These are phyloP conservation scores for Lipomyces lipofer DNA, from an alignment of 805 yeast species.

Conservation along the genomic window DNA sequence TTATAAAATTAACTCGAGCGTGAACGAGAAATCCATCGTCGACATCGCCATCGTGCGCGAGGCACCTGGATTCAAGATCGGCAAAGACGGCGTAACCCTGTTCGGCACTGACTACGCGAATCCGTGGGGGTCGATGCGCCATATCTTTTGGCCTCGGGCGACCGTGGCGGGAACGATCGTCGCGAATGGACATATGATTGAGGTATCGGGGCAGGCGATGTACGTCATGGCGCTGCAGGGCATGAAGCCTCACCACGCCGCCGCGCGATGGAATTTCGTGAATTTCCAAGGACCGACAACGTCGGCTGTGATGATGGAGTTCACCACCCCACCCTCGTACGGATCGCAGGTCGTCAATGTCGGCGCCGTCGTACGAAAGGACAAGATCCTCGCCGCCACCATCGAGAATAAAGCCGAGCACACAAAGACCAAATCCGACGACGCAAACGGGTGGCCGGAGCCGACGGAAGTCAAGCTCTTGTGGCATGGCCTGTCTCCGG, in stretches of 20 bases:
- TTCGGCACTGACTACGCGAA: slow-evolving; percentile 81
- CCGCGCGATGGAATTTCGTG: slow-evolving; percentile 92
- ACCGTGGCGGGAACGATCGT: slow-evolving; percentile 63
- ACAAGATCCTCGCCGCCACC: slow-evolving; percentile 64
- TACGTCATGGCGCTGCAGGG: slow-evolving; percentile 97
- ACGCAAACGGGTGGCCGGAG: slow-evolving; percentile 86
- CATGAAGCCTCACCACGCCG: slow-evolving; percentile 99
- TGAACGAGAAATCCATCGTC: slow-evolving; percentile 66
- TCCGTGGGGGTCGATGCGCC: slow-evolving; percentile 99
- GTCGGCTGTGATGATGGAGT: slow-evolving; percentile 88
- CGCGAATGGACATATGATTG: slow-evolving; percentile 43
- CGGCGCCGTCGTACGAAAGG: slow-evolving; percentile 69
- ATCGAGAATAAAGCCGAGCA: slow-evolving; percentile 66
- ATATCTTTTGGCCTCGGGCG: slow-evolving; percentile 94
- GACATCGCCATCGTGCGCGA: slow-evolving; percentile 63
- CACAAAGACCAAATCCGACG: slow-evolving; percentile 55
- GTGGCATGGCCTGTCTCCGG: slow-evolving; percentile 53
- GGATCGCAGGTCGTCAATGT: slow-evolving; percentile 77
- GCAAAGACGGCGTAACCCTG: slow-evolving; percentile 78
- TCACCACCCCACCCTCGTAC: slow-evolving; percentile 89
- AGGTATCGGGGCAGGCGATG: slow-evolving; percentile 56
- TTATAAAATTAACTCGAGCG: slow-evolving; percentile 59
- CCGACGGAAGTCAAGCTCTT: slow-evolving; percentile 69
- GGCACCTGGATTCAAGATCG: slow-evolving; percentile 85
- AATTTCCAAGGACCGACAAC: slow-evolving; percentile 77